These are phyloP conservation scores for Bipolaris zeicola DNA, from an alignment of 2,329 filamentous ascomycete genomes.

Conservation along the genomic window DNA sequence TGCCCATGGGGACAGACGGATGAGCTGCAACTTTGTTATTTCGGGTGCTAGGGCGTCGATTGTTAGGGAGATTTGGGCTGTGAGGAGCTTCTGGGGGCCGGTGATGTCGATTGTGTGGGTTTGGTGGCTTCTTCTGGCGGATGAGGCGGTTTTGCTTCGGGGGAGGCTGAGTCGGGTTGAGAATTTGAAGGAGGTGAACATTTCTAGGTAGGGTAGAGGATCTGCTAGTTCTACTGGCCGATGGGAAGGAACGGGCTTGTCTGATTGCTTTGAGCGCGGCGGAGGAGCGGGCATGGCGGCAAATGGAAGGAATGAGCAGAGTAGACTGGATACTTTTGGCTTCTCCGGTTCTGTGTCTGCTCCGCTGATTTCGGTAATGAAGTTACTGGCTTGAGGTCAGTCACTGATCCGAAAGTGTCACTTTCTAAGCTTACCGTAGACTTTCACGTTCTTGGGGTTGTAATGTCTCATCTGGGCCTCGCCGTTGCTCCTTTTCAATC, in stretches of 20 bases:
- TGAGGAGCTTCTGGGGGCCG: slow-evolving; percentile 61
- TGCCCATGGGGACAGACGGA: slow-evolving; percentile 63
- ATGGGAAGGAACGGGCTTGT: slow-evolving; percentile 64
- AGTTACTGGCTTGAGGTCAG: slow-evolving; percentile 27
- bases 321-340: slow-evolving; percentile 38
- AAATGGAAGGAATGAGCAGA: slow-evolving; percentile 51
- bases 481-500: slow-evolving; percentile 35
- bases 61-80: slow-evolving; percentile 62
- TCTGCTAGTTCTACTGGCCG: slow-evolving; percentile 67
- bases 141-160: slow-evolving; percentile 13
- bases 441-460: slow-evolving; percentile 28
- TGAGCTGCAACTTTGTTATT: slow-evolving; percentile 62
- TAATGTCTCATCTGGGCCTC: slow-evolving; percentile 18
- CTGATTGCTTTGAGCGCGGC: slow-evolving; percentile 31
- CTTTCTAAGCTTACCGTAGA: slow-evolving; percentile 26
- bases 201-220: slow-evolving; percentile 70
- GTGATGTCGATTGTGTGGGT: slow-evolving; percentile 61
- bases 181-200: slow-evolving; percentile 72
- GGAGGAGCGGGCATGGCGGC: slow-evolving; percentile 30
- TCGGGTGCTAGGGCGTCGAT: slow-evolving; percentile 52
- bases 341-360: slow-evolving; percentile 24
- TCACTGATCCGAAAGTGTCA: neutral
- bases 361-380: slow-evolving; percentile 31
- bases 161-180: slow-evolving; percentile 56
- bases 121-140: slow-evolving; percentile 27